Percentiles rank a stretch among this genome's conserved stretches.
Conservation (phyloP, 1,284 basidiomycete species). For the Chalciporus sp. region DNA sequence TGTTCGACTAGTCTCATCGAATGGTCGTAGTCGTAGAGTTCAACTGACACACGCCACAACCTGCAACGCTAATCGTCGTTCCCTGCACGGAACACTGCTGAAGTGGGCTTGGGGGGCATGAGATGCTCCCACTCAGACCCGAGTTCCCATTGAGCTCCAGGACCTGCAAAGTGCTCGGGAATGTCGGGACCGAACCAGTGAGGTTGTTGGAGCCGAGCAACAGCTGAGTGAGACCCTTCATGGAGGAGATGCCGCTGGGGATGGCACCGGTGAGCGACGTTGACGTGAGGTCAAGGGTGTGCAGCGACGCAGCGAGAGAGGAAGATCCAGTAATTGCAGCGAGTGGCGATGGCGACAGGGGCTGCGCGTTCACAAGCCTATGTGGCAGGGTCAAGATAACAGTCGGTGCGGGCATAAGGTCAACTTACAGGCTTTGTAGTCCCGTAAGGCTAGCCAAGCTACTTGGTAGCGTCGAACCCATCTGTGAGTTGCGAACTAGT, state of each 20-base stretch:
- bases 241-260: constrained; percentile 29
- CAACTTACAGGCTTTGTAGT: constrained; percentile 45
- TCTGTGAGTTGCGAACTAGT: constrained; percentile 46
- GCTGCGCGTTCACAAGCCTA: constrained; percentile 33
- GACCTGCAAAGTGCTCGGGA: constrained; percentile 35
- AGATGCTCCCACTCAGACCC: constrained; percentile 29
- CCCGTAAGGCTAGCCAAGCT: constrained; percentile 37
- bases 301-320: constrained; percentile 38
- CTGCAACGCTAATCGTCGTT: constrained; percentile 21
- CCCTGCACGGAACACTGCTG: constrained; percentile 26
- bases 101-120: constrained; percentile 15
- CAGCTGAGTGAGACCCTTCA: constrained; percentile 33
- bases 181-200: constrained; percentile 30
- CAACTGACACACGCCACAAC: constrained; percentile 25
- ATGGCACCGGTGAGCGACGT: constrained; percentile 37
- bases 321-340: constrained; percentile 36
- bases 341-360: constrained; percentile 30
- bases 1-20: neutral
- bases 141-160: constrained; percentile 35
- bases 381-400: neutral
- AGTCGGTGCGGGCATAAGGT: neutral
- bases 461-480: constrained; percentile 45
- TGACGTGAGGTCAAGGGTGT: constrained; percentile 40
- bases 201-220: constrained; percentile 39
- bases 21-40: constrained; percentile 12